phyloP scores from a whole-genome alignment of 495 filamentous ascomycete genomes.

The Pyronema domesticum region DNA sequence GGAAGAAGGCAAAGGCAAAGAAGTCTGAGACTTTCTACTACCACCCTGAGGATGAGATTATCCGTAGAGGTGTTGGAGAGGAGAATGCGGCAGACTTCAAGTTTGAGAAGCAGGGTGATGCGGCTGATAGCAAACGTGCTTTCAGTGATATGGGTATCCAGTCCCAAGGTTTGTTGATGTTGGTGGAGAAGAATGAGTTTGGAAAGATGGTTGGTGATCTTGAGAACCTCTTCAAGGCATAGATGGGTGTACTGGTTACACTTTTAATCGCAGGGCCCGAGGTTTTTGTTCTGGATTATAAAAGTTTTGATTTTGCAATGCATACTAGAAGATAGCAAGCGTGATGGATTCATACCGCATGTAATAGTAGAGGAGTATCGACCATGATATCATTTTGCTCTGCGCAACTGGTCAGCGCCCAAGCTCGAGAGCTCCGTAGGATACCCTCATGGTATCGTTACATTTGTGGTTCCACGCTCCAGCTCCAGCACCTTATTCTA shows the following conservation, averaged over 20 bases:
- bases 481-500: too few relatives aligned
- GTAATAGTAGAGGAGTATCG: too few relatives aligned
- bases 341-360: too few relatives aligned
- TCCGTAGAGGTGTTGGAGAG: slow-evolving; percentile 35
- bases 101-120: slow-evolving; percentile 57
- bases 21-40: slow-evolving; percentile 56
- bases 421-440: too few relatives aligned
- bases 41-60: slow-evolving; percentile 89
- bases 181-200: slow-evolving; percentile 54
- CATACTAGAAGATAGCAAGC: neutral
- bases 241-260: too few relatives aligned
- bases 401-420: too few relatives aligned
- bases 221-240: slow-evolving; percentile 7
- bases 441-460: too few relatives aligned
- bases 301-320: neutral
- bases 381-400: too few relatives aligned
- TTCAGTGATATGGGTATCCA: slow-evolving; percentile 87
- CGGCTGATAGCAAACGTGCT: slow-evolving; percentile 75
- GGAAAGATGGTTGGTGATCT: slow-evolving; percentile 3
- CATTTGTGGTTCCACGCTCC: too few relatives aligned
- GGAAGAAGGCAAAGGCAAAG: slow-evolving; percentile 40
- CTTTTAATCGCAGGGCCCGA: neutral
- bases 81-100: slow-evolving; percentile 49
- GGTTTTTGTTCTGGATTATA: neutral
- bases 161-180: slow-evolving; percentile 59